Base-by-base conservation (phyloP, 352 stramenopile genomes). In the Phytophthora colocasiae region DNA sequence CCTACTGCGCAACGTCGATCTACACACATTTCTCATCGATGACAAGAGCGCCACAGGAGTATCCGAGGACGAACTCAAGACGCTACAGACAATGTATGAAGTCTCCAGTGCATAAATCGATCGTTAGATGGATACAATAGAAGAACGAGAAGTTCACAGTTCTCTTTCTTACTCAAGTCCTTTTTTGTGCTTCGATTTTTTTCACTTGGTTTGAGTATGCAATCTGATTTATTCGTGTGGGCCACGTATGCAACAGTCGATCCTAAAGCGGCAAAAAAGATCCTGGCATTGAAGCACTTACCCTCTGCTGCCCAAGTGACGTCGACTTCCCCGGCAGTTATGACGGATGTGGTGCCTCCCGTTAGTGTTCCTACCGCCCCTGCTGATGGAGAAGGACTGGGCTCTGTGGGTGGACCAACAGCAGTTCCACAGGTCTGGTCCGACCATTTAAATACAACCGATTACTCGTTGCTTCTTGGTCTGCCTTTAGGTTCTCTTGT, bases 381-480 rank as follows among this genome's bases (percentile, higher is more conserved):
- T 4, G 47, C 60, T 17, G 41, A 60, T 22, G 50, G 31, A 39
- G 46, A 43, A 47, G 48, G 44, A 1, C 22, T 55, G 1, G 14
- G 60, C 2, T 59, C 74, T 2, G 24, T 14, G n/a, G 31, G 22
- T 32, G 32, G 45, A 19, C 60, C 63, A 36, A 36, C 31, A 4
- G 31, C 31, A 36, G 31, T 14, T 36, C 31, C 31, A 0, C 50
- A 58, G 45, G 67, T 89, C 32, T 95, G 87, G 87, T 88, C 83
- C 26, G 74, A 90, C 45, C 56, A 92, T 45, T 54, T 95, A 22
- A 63, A 69, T 34, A 51, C 67, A 48, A 75, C 58, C 39, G 81
- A 95, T 68, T 90, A 90, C 63, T 77, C 75, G 51, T 71, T 91
- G 61, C 76, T 95, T 50, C 19, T 91, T 9, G 83, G 85, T 0